These are phyloP conservation scores for Pseudozyma sp. DNA, from an alignment of 1,284 basidiomycete species.

Conservation along the genomic window DNA sequence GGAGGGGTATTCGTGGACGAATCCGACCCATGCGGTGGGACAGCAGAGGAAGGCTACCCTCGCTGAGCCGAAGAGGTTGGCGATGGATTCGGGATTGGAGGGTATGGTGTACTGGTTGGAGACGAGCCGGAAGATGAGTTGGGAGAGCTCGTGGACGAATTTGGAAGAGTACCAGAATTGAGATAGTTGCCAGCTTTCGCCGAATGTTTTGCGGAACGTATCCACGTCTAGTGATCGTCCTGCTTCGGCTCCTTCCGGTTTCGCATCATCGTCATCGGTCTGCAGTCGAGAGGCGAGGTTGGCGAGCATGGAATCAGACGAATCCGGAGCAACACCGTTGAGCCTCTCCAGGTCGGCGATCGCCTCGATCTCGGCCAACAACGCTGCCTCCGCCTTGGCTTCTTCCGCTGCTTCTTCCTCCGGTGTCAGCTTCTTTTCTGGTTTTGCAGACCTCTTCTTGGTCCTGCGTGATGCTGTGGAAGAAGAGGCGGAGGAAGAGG, in stretches of 20 bases:
- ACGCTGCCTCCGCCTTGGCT: slow-evolving; percentile 48
- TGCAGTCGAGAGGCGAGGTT: slow-evolving; percentile 16
- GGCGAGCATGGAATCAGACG: slow-evolving; percentile 39
- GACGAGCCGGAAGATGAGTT: slow-evolving; percentile 28
- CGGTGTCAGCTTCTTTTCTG: slow-evolving; percentile 31
- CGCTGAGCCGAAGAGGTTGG: slow-evolving; percentile 11
- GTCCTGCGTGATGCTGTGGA: slow-evolving; percentile 11
- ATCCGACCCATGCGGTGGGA: slow-evolving; percentile 67
- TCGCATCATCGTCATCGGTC: slow-evolving; percentile 28
- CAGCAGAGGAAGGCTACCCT: slow-evolving; percentile 67
- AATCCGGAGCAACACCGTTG: slow-evolving; percentile 42
- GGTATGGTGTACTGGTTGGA: slow-evolving; percentile 7
- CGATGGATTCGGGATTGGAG: neutral
- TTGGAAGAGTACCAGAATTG: slow-evolving; percentile 48
- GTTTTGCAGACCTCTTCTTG: slow-evolving; percentile 1
- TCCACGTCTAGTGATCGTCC: slow-evolving; percentile 29
- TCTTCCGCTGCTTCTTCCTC: slow-evolving; percentile 19
- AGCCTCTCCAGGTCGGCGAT: slow-evolving; percentile 50
- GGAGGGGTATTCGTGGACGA: slow-evolving; percentile 59
- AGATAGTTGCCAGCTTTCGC: slow-evolving; percentile 58
- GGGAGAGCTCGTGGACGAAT: slow-evolving; percentile 33
- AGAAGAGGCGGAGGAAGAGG: slow-evolving; percentile 21
- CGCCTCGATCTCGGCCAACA: slow-evolving; percentile 58
- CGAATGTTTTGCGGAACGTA: slow-evolving; percentile 58
- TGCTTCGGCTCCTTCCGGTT: slow-evolving; percentile 3